Percentiles rank a stretch among this genome's conserved stretches.
Conservation (phyloP, 192 early-diverging fungal species). For the Spizellomyces punctatus region DNA sequence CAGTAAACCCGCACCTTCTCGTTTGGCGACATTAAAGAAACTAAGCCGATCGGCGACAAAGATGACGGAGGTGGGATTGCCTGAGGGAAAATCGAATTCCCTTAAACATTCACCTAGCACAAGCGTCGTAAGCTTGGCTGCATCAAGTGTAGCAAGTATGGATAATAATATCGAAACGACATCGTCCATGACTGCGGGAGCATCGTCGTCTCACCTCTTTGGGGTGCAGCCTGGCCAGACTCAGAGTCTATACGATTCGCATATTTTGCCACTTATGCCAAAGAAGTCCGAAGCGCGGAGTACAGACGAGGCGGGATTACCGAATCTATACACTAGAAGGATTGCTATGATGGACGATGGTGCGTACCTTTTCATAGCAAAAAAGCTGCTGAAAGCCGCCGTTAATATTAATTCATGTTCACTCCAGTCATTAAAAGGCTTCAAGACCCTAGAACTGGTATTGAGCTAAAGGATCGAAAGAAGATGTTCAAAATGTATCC, state of each 20-base stretch:
- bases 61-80: background rate
- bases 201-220: background rate
- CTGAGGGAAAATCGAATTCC: background rate
- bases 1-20: background rate
- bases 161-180: background rate
- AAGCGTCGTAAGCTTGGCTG: background rate
- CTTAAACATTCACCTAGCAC: background rate
- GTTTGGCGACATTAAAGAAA: background rate
- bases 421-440: background rate
- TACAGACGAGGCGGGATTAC: background rate
- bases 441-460: conserved; percentile 33
- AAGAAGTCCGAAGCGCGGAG: background rate
- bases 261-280: conserved; percentile 3
- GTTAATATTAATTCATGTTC: too few species aligned
- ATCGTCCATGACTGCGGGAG: background rate
- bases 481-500: conserved; percentile 44
- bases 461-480: conserved; percentile 42
- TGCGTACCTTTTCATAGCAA: background rate
- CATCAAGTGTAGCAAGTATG: background rate
- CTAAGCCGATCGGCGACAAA: background rate
- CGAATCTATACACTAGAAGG: background rate
- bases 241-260: background rate
- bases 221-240: background rate
- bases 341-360: background rate
- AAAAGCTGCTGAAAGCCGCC: too few species aligned